Base-by-base conservation (phyloP, 106 monocot genomes). In the Amphibolis antarctica region DNA sequence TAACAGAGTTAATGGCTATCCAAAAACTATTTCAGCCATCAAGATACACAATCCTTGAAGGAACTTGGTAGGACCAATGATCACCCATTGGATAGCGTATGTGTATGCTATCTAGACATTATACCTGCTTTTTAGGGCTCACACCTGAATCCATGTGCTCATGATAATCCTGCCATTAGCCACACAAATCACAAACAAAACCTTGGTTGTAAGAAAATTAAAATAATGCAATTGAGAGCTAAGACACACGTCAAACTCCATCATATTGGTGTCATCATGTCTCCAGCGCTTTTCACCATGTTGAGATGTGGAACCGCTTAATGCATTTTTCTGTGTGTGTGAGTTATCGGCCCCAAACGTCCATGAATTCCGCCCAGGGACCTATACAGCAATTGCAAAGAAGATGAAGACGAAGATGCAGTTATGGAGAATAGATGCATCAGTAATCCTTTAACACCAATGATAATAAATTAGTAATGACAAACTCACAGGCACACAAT, bases 351-450 rank as follows among this genome's bases (percentile, higher is more conserved):
- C 23, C 56, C 83, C 82, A 60, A 70, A 58, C 13, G 82, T 70
- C 98, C 98, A 98, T 55, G 78, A 69, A 75, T 98, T 98, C 31
- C 88, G 98, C 20, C 98, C 91, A 15, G 98, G 91, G 48, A 85
- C 75, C 98, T 98, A 66, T 62, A 23, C 4, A 31, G 10, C 26
- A 59, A 45, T 22, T 10, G 47, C 0, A 10, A 36, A 36, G 4
- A 36, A 4, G 36, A 7, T 2, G 7, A 36, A 36, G 36, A 36
- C 7, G 4, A 36, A 36, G 4, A 36, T 36, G 36, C 36, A 36
- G 7, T 4, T 7, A 36, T 36, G 36, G 7, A 36, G 36, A 36
- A 36, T 36, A 7, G 36, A 36, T 36, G 36, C 7, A 36, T 36
- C 36, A 36, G 36, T 7, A 36, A 36, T 36, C 4, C 36, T 36